Evolutionary conservation across 768 basidiomycete species (phyloP), one percentile per base, ranked within the genome.

Genomic region (Boletus sp.): DNA sequence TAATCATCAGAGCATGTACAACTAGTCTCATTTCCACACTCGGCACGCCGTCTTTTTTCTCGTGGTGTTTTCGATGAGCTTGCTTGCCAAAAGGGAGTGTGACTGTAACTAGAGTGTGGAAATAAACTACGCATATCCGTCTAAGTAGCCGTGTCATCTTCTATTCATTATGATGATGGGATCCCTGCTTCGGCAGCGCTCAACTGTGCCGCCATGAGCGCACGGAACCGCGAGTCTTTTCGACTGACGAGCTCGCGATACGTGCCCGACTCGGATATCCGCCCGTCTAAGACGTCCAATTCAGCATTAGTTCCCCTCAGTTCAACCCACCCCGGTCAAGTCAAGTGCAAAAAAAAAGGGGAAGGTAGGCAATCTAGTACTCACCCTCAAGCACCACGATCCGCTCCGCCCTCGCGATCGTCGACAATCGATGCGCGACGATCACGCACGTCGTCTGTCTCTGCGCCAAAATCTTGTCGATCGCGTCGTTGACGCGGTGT

Each of bases 351-450:
- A 3, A 2, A 17, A 19, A 33, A 61, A n/a, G n/a, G n/a, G n/a
- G n/a, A n/a, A n/a, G n/a, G n/a, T n/a, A n/a, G n/a, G n/a, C n/a
- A n/a, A n/a, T n/a, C n/a, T n/a, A n/a, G n/a, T n/a, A n/a, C 72
- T n/a, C 44, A 86, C 86, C 87, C 74, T 97, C 93, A 19, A 97
- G 77, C 19, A 97, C 93, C 7, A 92, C 90, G 42, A 97, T 90
- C 38, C 90, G 79, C 65, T 94, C 92, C 2, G 93, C 92, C 50
- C 93, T 76, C 4, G 93, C 90, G 51, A 97, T 93, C 4, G 93
- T 93, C 23, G 90, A 93, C 50, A 97, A 67, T 47, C 93, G 78
- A 71, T 97, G 93, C 1, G 93, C 93, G 19, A 95, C 92, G 51
- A 95, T 87, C 25, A 94, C 68, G 62, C 93, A 93, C 2, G 93